Percentiles rank a stretch among this genome's conserved stretches.
phyloP scores from a whole-genome alignment of 176 grass and related monocot genomes.

The Cymbopogon citratus region DNA sequence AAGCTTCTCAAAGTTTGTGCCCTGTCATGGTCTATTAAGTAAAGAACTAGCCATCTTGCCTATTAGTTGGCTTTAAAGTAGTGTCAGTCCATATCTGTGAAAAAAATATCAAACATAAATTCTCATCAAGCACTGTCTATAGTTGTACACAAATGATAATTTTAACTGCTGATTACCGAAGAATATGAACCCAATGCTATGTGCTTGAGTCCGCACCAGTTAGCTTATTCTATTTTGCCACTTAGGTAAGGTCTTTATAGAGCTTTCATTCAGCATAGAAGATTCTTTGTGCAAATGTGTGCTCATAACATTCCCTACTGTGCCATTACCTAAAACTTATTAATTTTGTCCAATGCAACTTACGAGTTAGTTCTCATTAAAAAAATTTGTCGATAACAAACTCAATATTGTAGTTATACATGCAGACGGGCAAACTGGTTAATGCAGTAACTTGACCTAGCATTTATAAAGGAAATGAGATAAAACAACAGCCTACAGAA shows the following conservation, averaged over 20 bases:
- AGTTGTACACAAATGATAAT: not conserved
- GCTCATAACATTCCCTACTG: not conserved
- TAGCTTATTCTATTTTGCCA: not conserved
- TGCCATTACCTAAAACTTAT: not conserved
- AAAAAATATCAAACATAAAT: not conserved
- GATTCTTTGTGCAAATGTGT: slow-evolving; percentile 1
- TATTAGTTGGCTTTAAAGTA: not conserved
- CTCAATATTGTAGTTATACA: not conserved
- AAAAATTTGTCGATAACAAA: not conserved
- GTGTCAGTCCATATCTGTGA: not conserved
- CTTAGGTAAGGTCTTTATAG: not conserved
- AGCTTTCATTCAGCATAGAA: not conserved
- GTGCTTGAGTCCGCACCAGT: not conserved
- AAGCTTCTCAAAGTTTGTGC: too few relatives aligned
- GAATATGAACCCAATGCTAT: not conserved
- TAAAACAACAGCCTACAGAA: not conserved
- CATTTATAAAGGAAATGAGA: not conserved
- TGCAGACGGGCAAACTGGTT: not conserved
- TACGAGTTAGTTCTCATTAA: not conserved
- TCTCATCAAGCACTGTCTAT: not conserved
- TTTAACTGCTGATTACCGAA: not conserved
- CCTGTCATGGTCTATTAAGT: not conserved
- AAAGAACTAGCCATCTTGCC: not conserved
- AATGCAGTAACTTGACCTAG: not conserved
- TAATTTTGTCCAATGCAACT: not conserved